These are phyloP conservation scores for Plasmodium malariae DNA, from an alignment of 169 alveolate species.

Conservation along the genomic window DNA sequence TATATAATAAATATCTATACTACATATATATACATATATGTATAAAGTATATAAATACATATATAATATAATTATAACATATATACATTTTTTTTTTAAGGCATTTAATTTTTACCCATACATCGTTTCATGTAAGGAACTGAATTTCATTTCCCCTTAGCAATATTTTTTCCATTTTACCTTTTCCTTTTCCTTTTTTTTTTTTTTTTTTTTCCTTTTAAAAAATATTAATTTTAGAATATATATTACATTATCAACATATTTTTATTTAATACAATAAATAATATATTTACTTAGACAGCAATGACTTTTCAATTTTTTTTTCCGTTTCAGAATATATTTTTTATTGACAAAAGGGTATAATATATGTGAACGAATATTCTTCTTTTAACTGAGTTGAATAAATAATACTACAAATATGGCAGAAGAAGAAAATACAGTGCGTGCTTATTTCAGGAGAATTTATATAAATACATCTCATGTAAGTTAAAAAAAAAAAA, in stretches of 20 bases:
- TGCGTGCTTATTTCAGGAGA: constrained; percentile 52
- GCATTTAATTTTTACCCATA: background rate
- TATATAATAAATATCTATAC: too few species aligned
- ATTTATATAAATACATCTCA: constrained; percentile 51
- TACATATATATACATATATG: too few species aligned
- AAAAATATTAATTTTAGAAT: constrained; percentile 7
- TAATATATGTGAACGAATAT: constrained; percentile 18
- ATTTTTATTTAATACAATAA: constrained; percentile 2
- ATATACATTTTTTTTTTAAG: constrained; percentile 2
- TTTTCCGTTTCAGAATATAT: constrained; percentile 9
- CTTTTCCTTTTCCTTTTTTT: too few species aligned
- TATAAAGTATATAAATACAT: too few species aligned
- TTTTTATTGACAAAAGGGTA: background rate
- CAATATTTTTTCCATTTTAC: too few species aligned
- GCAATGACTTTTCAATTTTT: constrained; percentile 4
- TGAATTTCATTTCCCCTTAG: background rate
- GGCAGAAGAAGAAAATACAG: constrained; percentile 57
- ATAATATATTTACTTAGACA: constrained; percentile 14
- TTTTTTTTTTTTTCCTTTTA: constrained; percentile 12
- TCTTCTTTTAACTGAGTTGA: background rate
- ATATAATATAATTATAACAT: too few species aligned
- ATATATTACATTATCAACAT: constrained; percentile 14
- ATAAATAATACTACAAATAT: constrained; percentile 37
- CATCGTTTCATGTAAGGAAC: background rate
- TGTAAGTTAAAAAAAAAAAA: constrained; percentile 35